phyloP scores from a whole-genome alignment of 257 asterid species.

The Perilla frutescens region DNA sequence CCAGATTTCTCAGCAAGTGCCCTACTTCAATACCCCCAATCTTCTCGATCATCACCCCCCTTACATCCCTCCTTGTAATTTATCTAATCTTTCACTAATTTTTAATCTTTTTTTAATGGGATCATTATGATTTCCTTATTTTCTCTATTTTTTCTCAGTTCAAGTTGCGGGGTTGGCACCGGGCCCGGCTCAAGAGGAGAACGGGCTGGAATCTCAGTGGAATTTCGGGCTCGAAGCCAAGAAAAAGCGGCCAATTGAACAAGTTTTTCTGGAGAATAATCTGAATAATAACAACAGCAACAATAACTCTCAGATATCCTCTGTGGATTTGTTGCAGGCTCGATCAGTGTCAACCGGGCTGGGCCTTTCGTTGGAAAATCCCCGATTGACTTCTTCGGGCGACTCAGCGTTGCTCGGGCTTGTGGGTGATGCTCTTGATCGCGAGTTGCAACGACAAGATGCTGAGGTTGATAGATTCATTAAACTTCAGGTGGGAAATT shows the following conservation, averaged over 20 bases:
- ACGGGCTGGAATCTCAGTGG: conserved; percentile 79
- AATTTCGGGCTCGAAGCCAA: conserved; percentile 64
- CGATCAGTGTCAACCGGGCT: conserved; percentile 95
- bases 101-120: background rate
- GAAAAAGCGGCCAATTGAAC: conserved; percentile 79
- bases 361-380: conserved; percentile 89
- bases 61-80: conserved; percentile 83
- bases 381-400: conserved; percentile 67
- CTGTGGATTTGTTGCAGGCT: conserved; percentile 79
- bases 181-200: conserved; percentile 61
- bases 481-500: conserved; percentile 72
- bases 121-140: background rate
- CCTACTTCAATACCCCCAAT: conserved; percentile 68
- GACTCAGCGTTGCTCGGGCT: conserved; percentile 79
- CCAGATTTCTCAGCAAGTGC: conserved; percentile 72
- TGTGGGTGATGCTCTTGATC: conserved; percentile 73
- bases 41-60: conserved; percentile 93
- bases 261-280: conserved; percentile 71
- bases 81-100: conserved; percentile 17
- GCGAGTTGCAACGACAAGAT: conserved; percentile 84
- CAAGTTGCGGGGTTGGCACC: conserved; percentile 85
- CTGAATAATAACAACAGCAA: conserved; percentile 49
- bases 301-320: conserved; percentile 77
- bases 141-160: conserved; percentile 51
- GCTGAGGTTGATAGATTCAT: conserved; percentile 86